These are phyloP conservation scores for Boletus rufocinnamomeus DNA, from an alignment of 768 basidiomycete species.

Conservation along the genomic window DNA sequence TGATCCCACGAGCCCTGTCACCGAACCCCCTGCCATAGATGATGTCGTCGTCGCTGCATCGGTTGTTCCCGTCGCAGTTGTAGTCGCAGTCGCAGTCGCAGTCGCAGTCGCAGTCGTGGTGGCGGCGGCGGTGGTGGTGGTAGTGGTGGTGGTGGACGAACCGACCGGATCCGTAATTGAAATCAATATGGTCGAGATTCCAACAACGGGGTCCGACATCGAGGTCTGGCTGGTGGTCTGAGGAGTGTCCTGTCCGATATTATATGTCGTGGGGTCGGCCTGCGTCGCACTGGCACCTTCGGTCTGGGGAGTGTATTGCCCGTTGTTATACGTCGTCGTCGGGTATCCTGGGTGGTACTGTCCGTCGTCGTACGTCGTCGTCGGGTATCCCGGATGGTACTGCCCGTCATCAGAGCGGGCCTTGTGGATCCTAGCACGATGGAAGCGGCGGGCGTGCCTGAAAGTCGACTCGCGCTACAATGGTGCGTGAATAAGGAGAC, in stretches of 20 bases:
- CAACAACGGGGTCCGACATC: neutral
- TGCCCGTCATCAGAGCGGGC: constrained; percentile 23
- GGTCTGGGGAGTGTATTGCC: constrained; percentile 3
- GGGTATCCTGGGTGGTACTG: constrained; percentile 26
- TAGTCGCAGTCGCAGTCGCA: no score
- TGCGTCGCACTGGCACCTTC: neutral
- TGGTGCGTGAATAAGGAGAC: constrained; percentile 5
- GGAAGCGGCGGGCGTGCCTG: constrained; percentile 18
- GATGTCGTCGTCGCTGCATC: neutral
- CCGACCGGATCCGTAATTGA: neutral
- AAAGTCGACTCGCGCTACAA: constrained; percentile 10
- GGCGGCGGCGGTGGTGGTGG: no score
- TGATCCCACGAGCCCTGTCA: constrained; percentile 2
- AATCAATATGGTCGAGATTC: neutral
- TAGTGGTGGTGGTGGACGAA: neutral
- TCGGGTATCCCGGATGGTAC: constrained; percentile 25
- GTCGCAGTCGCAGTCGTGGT: no score
- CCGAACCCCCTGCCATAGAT: neutral
- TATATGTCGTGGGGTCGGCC: constrained; percentile 12
- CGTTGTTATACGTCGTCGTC: constrained; percentile 8
- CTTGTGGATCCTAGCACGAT: constrained; percentile 11
- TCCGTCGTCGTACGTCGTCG: constrained; percentile 21
- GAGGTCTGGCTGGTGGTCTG: neutral
- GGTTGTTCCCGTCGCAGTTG: neutral
- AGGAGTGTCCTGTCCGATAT: constrained; percentile 17